These are phyloP conservation scores for Schwanniomyces etchellsii DNA, from an alignment of 1,139 yeast genomes.

Conservation along the genomic window DNA sequence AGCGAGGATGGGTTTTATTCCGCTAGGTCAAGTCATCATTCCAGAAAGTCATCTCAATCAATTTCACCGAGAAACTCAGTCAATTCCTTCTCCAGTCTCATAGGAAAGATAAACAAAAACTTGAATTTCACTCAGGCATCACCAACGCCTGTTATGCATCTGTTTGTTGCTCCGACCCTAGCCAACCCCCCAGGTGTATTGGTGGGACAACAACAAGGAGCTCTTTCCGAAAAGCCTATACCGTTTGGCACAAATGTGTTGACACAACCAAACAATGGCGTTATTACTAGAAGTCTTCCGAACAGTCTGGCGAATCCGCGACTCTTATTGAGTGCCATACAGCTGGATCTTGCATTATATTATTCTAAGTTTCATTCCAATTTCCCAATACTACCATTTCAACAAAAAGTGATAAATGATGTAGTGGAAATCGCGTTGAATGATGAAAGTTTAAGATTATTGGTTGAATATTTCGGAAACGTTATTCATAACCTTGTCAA, in stretches of 20 bases:
- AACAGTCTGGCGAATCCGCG: background rate
- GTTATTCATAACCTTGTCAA: conserved; percentile 44
- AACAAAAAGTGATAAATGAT: conserved; percentile 22
- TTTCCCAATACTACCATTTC: conserved; percentile 55
- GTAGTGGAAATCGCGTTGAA: conserved; percentile 9
- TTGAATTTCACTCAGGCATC: conserved; percentile 9
- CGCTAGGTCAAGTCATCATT: conserved; percentile 15
- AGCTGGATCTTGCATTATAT: conserved; percentile 27
- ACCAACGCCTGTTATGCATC: conserved; percentile 1
- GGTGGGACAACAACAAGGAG: background rate
- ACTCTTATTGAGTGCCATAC: background rate
- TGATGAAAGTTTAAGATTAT: conserved; percentile 29
- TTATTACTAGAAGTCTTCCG: background rate
- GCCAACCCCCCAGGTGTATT: no score
- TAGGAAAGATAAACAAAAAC: conserved; percentile 34
- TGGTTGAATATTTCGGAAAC: conserved; percentile 45
- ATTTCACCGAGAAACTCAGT: conserved; percentile 45
- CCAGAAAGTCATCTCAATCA: conserved; percentile 20
- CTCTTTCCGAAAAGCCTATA: background rate
- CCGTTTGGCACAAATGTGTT: no score
- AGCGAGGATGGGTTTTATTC: conserved; percentile 40
- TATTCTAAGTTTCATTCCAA: conserved; percentile 49
- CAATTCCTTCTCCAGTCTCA: conserved; percentile 39
- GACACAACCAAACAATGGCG: background rate
- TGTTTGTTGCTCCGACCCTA: no score